A percentile compares a stretch with the other conserved stretches of the same genome.
Evolutionary conservation across 192 early-diverging fungal species (phyloP).

Genomic region (Physocladia obscura): DNA sequence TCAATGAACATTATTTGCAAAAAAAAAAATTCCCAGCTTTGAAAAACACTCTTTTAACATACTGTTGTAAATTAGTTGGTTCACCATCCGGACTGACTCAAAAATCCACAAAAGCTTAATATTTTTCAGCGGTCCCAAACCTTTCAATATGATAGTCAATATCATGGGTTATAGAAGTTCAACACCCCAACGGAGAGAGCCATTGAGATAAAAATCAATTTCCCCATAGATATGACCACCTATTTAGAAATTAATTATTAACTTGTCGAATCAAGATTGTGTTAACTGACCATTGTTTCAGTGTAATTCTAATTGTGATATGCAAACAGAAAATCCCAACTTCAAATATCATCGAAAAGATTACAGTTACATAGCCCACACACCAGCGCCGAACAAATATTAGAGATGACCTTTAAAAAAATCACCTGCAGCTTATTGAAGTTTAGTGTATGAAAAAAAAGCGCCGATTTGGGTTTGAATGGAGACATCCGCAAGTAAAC

Average conservation of each 20-base stretch:
- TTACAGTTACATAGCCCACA: too few species aligned
- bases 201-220: conserved; percentile 25
- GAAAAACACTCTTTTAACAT: conserved; percentile 20
- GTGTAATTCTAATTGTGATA: too few species aligned
- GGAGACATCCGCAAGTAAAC: too few species aligned
- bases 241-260: neutral
- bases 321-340: too few species aligned
- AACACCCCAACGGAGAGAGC: conserved; percentile 25
- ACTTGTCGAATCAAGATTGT: too few species aligned
- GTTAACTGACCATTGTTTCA: too few species aligned
- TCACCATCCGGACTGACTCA: conserved; percentile 13
- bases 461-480: too few species aligned
- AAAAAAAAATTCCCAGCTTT: conserved; percentile 19
- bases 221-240: neutral
- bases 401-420: too few species aligned
- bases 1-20: too few species aligned
- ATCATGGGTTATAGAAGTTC: conserved; percentile 9
- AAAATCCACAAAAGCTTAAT: conserved; percentile 20
- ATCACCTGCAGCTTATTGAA: too few species aligned
- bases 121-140: conserved; percentile 13
- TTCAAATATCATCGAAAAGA: too few species aligned
- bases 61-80: conserved; percentile 7
- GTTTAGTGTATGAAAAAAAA: neutral
- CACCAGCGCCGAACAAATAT: too few species aligned
- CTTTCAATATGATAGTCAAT: conserved; percentile 16